Percentiles rank a stretch among this genome's conserved stretches.
Evolutionary conservation across 176 grass and related monocot genomes (phyloP).

Genomic region (Lolium perenne): DNA sequence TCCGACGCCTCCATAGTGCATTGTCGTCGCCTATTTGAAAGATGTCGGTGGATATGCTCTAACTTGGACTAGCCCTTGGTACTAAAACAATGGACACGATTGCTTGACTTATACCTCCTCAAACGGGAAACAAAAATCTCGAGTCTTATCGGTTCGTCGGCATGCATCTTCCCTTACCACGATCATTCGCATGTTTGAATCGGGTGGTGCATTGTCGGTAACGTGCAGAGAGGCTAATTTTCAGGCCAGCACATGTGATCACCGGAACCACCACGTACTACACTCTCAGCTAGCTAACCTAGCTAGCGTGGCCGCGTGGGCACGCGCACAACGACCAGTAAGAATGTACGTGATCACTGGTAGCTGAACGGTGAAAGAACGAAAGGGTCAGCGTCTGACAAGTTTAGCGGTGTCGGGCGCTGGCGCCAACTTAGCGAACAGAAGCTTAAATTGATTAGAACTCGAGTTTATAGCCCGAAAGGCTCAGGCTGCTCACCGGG

Average conservation of each 20-base stretch:
- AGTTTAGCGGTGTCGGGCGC: neutral
- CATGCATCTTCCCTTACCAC: slow-evolving; percentile 6
- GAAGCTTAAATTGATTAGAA: neutral
- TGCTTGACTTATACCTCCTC: no score
- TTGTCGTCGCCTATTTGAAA: no score
- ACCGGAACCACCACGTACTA: slow-evolving; percentile 45
- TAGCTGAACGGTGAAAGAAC: neutral
- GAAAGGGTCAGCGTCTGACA: slow-evolving; percentile 37
- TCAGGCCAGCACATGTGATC: slow-evolving; percentile 42
- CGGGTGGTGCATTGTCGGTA: slow-evolving; percentile 31
- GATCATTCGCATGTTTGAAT: slow-evolving; percentile 34
- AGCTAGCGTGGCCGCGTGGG: slow-evolving; percentile 13
- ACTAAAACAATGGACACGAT: no score
- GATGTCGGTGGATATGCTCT: no score
- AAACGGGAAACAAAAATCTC: no score
- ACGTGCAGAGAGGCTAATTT: slow-evolving; percentile 33
- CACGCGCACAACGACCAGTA: neutral
- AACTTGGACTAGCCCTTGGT: no score
- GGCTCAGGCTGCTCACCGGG: slow-evolving; percentile 38
- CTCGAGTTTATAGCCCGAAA: slow-evolving; percentile 29
- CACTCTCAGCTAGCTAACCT: neutral
- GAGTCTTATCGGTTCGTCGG: no score
- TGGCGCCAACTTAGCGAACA: slow-evolving; percentile 27
- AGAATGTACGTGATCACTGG: neutral
- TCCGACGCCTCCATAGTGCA: no score